Base-by-base conservation (phyloP, 495 filamentous ascomycete genomes). In the Xylaria sp. region DNA sequence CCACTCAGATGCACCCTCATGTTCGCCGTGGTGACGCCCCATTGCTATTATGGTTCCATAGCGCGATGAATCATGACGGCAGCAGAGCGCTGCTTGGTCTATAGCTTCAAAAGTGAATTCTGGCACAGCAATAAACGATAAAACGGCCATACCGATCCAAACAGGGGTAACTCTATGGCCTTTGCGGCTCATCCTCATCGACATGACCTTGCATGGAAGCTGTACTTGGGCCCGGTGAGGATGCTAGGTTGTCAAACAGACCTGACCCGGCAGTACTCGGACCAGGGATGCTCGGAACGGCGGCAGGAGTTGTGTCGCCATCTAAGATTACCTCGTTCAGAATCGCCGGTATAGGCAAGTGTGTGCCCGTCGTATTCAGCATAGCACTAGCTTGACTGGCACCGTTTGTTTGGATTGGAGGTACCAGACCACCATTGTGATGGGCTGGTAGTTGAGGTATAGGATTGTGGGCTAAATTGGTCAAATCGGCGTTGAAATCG, bases 121-220 rank as follows among this genome's bases (percentile, higher is more conserved):
- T 46, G 43, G n/a, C 21, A 70, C 24, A 24, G 26, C 44, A 24
- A 37, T 14, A 41, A 44, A 52, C 46, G 15, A 63, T 44, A 33
- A 21, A 40, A 29, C 11, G 17, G 7, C 44, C 5, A n/a, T 33
- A 50, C 19, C 48, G 41, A 33, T 15, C 40, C 37, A 26, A 37
- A 57, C 41, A 9, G 6, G 37, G 19, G 19, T n/a, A 29, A 46
- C 5, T 52, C 57, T 71, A 71, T 46, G 69, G 50, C 19, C n/a
- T 40, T 50, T 65, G 61, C 2, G 37, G 5, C 29, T 75, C 75
- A 3, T 74, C 73, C 11, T 71, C 72, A 17, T 73, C 67, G 21
- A 58, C 26, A 17, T 48, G 70, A n/a, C 62, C 73, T 63, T 70
- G 73, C 73, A 79, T 75, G 35, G 75, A 68, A 59, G 75, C 75